Evolutionary conservation across 2,329 filamentous ascomycete genomes (phyloP).

Genomic region (Domatiomyces catenatus): DNA sequence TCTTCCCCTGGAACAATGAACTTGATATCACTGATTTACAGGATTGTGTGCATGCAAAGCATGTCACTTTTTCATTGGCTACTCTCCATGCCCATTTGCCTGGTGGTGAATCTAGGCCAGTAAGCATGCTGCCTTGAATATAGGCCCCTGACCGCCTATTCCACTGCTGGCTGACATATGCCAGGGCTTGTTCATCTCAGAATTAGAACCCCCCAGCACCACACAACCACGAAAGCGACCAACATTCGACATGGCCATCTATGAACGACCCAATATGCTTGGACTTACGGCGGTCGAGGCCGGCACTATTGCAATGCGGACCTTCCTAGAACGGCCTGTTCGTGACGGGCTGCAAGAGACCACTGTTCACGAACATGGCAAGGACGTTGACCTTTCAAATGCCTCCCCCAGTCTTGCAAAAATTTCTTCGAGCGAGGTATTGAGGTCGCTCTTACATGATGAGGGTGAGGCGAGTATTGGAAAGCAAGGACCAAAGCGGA

Average conservation of each 20-base stretch:
- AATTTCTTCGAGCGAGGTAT: constrained; percentile 20
- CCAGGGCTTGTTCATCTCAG: background rate
- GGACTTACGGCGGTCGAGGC: constrained; percentile 30
- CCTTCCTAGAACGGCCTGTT: constrained; percentile 33
- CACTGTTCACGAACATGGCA: constrained; percentile 15
- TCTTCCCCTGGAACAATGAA: constrained; percentile 31
- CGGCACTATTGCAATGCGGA: constrained; percentile 32
- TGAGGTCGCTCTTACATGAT: constrained; percentile 23
- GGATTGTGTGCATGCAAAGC: constrained; percentile 26
- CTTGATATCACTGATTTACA: constrained; percentile 26
- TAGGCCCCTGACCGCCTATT: constrained; percentile 1
- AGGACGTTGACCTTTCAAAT: constrained; percentile 14
- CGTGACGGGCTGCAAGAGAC: constrained; percentile 21
- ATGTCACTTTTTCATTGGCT: constrained; percentile 27
- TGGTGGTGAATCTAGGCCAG: constrained; percentile 16
- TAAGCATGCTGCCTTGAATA: background rate
- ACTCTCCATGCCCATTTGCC: constrained; percentile 32
- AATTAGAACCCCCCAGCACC: constrained; percentile 2
- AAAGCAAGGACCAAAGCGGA: constrained; percentile 22
- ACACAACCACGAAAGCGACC: constrained; percentile 21
- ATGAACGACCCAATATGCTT: constrained; percentile 36
- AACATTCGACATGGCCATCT: constrained; percentile 30
- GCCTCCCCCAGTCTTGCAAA: constrained; percentile 18
- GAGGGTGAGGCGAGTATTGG: constrained; percentile 25
- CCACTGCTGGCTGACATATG: background rate